A percentile compares a stretch with the other conserved stretches of the same genome.
Evolutionary conservation across 2,329 filamentous ascomycete genomes (phyloP).

Genomic region (Colletotrichum spinosum): DNA sequence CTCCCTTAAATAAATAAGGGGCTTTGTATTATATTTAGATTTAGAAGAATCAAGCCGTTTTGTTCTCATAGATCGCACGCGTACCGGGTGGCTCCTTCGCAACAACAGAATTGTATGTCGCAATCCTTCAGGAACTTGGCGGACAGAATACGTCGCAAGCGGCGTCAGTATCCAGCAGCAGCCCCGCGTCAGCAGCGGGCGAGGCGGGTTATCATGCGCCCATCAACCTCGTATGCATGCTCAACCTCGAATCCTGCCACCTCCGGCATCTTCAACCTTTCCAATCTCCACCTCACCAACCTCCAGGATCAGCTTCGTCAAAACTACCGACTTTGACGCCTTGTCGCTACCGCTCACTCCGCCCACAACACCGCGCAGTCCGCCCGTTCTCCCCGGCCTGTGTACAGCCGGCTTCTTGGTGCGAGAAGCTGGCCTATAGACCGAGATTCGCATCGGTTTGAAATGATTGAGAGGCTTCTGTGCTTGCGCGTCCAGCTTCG

Average conservation of each 20-base stretch:
- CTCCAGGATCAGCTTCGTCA: background rate
- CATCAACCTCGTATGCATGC: background rate
- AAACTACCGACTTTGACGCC: too few species aligned
- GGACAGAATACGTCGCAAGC: background rate
- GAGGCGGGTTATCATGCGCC: background rate
- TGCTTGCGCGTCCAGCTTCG: background rate
- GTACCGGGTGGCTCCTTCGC: too few species aligned
- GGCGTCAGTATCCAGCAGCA: background rate
- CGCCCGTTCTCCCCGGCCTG: background rate
- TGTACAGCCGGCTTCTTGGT: background rate
- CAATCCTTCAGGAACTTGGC: background rate
- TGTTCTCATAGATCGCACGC: too few species aligned
- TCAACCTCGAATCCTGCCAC: background rate
- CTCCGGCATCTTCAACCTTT: background rate
- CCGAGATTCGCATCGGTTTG: constrained; percentile 5
- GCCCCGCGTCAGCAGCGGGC: background rate
- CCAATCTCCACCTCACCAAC: background rate
- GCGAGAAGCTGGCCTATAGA: background rate
- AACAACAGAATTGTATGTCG: too few species aligned
- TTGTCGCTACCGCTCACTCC: background rate
- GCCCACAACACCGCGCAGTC: background rate
- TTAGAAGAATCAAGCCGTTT: too few species aligned
- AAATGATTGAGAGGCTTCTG: constrained; percentile 8
- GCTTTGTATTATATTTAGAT: too few species aligned
- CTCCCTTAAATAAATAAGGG: too few species aligned